These are phyloP conservation scores for Hypocreales sp. DNA, from an alignment of 2,329 filamentous ascomycete species.

Conservation along the genomic window DNA sequence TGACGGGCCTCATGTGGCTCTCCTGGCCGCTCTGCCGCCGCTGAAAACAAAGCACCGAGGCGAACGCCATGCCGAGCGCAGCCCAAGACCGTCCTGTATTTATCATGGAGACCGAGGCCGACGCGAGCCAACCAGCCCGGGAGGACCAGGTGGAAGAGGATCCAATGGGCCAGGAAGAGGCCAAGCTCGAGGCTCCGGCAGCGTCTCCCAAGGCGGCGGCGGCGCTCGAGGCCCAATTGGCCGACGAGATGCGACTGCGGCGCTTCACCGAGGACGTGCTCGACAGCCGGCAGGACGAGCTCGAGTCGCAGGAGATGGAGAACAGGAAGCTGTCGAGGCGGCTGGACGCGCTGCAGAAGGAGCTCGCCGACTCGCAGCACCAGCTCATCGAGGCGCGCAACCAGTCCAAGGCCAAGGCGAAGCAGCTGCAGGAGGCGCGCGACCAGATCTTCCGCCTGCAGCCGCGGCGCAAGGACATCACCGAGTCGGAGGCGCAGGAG, in stretches of 20 bases:
- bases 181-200: no score
- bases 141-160: background rate
- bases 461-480: conserved; percentile 17
- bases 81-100: background rate
- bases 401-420: conserved; percentile 11
- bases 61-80: no score
- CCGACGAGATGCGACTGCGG: conserved; percentile 16
- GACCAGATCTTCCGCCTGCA: conserved; percentile 18
- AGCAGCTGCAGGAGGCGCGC: conserved; percentile 13
- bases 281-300: conserved; percentile 18
- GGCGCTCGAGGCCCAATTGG: conserved; percentile 11
- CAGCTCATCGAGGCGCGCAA: conserved; percentile 15
- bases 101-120: conserved; percentile 7
- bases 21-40: no score
- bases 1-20: background rate
- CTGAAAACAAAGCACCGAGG: no score
- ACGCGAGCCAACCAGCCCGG: conserved; percentile 1
- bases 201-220: conserved; percentile 2
- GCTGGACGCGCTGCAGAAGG: conserved; percentile 14
- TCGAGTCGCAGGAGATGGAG: conserved; percentile 15
- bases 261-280: conserved; percentile 20
- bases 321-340: conserved; percentile 12
- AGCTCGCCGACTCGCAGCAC: conserved; percentile 13
- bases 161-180: conserved; percentile 2
- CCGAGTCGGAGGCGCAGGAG: conserved; percentile 18